A percentile compares a stretch with the other conserved stretches of the same genome.
Conservation (phyloP, 2,329 filamentous ascomycete species). For the Coleophoma eucalyptorum region DNA sequence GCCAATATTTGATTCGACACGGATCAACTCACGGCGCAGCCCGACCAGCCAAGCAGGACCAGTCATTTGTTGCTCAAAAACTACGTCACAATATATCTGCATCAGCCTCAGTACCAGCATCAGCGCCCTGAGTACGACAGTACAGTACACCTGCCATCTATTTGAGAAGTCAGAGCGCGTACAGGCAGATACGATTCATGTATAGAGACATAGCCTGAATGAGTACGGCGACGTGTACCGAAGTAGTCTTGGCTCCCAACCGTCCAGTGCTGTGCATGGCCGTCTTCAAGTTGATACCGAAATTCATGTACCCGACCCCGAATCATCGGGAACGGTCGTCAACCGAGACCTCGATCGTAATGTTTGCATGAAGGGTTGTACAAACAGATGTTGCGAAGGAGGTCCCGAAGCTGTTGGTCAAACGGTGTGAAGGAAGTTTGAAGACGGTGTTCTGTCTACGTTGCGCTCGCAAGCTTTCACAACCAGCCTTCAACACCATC, state of each 20-base stretch:
- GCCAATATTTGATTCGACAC: slow-evolving; percentile 8
- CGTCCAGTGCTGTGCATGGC: slow-evolving; percentile 7
- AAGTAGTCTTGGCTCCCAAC: too few species aligned
- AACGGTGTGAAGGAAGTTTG: too few species aligned
- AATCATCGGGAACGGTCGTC: slow-evolving; percentile 11
- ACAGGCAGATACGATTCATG: too few species aligned
- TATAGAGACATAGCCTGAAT: too few species aligned
- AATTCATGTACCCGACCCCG: slow-evolving; percentile 16
- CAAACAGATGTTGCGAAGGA: slow-evolving; percentile 13
- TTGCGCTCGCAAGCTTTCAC: too few species aligned
- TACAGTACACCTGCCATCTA: too few species aligned
- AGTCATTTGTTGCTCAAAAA: slow-evolving; percentile 12
- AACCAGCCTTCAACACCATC: background rate
- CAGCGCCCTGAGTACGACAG: slow-evolving; percentile 7
- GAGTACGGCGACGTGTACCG: too few species aligned
- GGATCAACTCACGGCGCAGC: slow-evolving; percentile 14
- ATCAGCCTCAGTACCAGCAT: slow-evolving; percentile 4
- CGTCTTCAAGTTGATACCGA: slow-evolving; percentile 8
- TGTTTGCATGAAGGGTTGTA: slow-evolving; percentile 7
- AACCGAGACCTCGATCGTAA: slow-evolving; percentile 12
- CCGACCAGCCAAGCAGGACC: slow-evolving; percentile 5
- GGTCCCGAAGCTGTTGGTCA: background rate
- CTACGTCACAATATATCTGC: slow-evolving; percentile 14
- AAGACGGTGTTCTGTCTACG: too few species aligned
- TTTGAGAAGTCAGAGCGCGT: too few species aligned